Conservation (phyloP, 306 rosid genomes). For the Pueraria montana region DNA sequence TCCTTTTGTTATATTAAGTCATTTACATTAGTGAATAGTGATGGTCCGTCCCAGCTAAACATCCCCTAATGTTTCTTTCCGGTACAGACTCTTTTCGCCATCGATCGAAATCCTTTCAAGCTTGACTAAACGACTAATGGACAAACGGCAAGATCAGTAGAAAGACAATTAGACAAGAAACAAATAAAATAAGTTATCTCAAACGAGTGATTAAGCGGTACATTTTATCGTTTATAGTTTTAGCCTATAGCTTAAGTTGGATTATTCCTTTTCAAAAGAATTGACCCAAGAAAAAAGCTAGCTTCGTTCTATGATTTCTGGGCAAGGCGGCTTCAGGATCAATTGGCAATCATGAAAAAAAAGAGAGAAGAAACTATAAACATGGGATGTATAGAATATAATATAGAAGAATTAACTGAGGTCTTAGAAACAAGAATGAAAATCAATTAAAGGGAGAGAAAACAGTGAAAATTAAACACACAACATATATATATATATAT, state of each 20-base stretch:
- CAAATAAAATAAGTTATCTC: neutral
- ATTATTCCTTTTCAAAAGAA: neutral
- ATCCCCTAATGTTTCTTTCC: neutral
- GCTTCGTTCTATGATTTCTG: neutral
- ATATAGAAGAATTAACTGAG: too few relatives aligned
- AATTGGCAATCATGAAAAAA: neutral
- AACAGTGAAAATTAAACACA: too few relatives aligned
- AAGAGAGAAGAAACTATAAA: too few relatives aligned
- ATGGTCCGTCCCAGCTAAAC: neutral
- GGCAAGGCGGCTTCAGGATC: neutral
- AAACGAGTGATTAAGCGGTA: neutral
- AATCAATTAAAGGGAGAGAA: too few relatives aligned
- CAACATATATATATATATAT: too few relatives aligned
- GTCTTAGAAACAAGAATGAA: too few relatives aligned
- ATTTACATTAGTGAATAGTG: too few relatives aligned
- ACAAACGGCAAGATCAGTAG: neutral
- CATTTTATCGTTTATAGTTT: neutral
- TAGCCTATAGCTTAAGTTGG: constrained; percentile 14
- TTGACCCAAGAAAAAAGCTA: neutral
- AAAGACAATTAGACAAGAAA: neutral
- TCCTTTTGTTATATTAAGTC: neutral
- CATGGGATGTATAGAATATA: too few relatives aligned
- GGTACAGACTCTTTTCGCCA: neutral
- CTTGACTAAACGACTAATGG: neutral
- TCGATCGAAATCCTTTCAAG: neutral